Percentiles rank a stretch among this genome's conserved stretches.
Evolutionary conservation across 371 early-diverging fungal genomes (phyloP).

Genomic region (Apophysomyces variabilis): DNA sequence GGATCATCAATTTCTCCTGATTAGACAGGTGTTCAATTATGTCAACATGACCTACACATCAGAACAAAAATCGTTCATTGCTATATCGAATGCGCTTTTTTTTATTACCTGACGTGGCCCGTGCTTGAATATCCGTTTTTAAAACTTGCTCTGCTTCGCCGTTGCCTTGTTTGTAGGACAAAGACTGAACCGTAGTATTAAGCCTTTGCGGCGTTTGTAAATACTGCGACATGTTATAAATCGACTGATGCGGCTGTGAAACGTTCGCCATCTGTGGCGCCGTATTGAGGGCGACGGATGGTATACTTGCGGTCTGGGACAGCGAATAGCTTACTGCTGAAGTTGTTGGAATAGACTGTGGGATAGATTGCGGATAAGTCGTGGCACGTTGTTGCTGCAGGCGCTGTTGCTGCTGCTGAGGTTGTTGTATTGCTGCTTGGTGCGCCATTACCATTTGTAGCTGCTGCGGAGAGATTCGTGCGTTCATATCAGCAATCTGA

Average conservation of each 20-base stretch:
- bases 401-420: constrained; percentile 24
- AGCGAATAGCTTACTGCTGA: background rate
- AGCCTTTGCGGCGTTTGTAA: background rate
- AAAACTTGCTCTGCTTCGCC: constrained; percentile 44
- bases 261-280: background rate
- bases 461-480: constrained; percentile 37
- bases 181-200: background rate
- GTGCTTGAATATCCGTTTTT: constrained; percentile 47
- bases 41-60: constrained; percentile 27
- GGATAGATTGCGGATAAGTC: background rate
- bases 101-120: constrained; percentile 43
- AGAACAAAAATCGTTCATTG: background rate
- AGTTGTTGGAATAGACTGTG: background rate
- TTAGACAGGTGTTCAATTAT: constrained; percentile 39
- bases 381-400: constrained; percentile 18
- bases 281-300: background rate
- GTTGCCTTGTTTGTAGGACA: constrained; percentile 11
- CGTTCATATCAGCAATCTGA: constrained; percentile 17
- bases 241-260: constrained; percentile 14
- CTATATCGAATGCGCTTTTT: background rate
- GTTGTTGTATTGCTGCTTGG: constrained; percentile 31
- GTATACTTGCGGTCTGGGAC: background rate
- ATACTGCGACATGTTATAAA: constrained; percentile 3
- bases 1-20: constrained; percentile 54
- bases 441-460: constrained; percentile 33